Conservation (phyloP, 768 basidiomycete genomes). For the Pleurotus djamor region DNA sequence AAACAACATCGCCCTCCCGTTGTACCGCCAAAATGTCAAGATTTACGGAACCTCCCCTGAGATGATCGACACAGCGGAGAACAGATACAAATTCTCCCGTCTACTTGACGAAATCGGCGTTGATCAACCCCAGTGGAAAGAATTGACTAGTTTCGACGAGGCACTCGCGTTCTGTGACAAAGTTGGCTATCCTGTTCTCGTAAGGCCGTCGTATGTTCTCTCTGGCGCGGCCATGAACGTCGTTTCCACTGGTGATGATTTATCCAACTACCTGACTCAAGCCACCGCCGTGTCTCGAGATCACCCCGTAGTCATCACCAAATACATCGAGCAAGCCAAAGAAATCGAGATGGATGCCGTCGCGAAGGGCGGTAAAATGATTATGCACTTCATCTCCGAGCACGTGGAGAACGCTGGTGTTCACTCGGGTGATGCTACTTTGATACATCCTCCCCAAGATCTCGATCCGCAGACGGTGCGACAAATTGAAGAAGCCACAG, state of each 20-base stretch:
- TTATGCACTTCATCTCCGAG: conserved; percentile 99
- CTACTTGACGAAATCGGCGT: conserved; percentile 97
- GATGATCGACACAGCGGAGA: conserved; percentile 99
- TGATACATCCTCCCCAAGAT: conserved; percentile 98
- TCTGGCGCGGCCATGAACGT: conserved; percentile 99
- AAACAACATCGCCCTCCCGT: conserved; percentile 95
- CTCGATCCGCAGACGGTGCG: conserved; percentile 95
- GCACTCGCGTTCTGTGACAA: conserved; percentile 88
- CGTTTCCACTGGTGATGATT: conserved; percentile 89
- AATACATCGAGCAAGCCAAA: conserved; percentile 99
- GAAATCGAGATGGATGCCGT: conserved; percentile 99
- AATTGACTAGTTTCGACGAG: conserved; percentile 87
- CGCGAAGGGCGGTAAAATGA: conserved; percentile 94
- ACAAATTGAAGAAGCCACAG: conserved; percentile 95
- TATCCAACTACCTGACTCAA: conserved; percentile 89
- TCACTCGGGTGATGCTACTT: conserved; percentile 97
- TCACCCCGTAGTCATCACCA: conserved; percentile 97
- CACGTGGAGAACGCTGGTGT: conserved; percentile 99
- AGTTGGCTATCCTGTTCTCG: conserved; percentile 94
- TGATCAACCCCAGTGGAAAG: conserved; percentile 97
- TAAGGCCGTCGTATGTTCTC: conserved; percentile 97
- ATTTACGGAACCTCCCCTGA: conserved; percentile 99
- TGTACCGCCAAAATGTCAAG: conserved; percentile 97
- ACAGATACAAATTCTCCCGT: conserved; percentile 99
- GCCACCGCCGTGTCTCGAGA: conserved; percentile 96